Evolutionary conservation across 805 yeast genomes (phyloP).

Genomic region (Cyberlindnera meyerae): DNA sequence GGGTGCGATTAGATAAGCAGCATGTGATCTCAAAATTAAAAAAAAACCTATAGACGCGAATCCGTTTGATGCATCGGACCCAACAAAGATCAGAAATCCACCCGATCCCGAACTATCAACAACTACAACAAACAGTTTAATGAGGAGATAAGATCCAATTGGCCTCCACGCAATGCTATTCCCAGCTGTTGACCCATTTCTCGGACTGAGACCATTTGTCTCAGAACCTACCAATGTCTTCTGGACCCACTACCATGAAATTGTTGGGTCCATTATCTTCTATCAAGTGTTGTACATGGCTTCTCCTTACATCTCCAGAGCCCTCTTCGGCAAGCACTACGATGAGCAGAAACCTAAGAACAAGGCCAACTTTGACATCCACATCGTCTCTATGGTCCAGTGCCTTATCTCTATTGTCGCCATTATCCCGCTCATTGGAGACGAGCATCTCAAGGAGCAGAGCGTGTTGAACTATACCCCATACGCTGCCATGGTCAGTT

Average conservation of each 20-base stretch:
- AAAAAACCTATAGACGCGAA: too few relatives aligned
- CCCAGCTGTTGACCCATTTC: constrained; percentile 14
- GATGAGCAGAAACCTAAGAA: constrained; percentile 40
- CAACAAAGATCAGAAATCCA: too few relatives aligned
- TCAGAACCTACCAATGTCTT: constrained; percentile 37
- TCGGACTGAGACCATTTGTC: constrained; percentile 28
- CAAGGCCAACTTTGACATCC: constrained; percentile 80
- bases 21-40: too few relatives aligned
- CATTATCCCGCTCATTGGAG: constrained; percentile 62
- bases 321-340: constrained; percentile 51
- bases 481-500: constrained; percentile 67
- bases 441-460: constrained; percentile 42
- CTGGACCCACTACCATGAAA: constrained; percentile 71
- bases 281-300: constrained; percentile 52
- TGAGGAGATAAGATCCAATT: neutral
- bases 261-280: constrained; percentile 51
- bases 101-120: neutral
- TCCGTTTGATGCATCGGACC: too few relatives aligned
- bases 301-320: constrained; percentile 47
- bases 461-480: constrained; percentile 67
- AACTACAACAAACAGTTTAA: neutral
- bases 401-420: constrained; percentile 57
- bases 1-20: constrained; percentile 6
- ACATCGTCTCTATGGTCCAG: constrained; percentile 84
- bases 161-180: constrained; percentile 10